Percentiles rank a stretch among this genome's conserved stretches.
Conservation (phyloP, 352 stramenopile genomes). For the Aphanomyces astaci region DNA sequence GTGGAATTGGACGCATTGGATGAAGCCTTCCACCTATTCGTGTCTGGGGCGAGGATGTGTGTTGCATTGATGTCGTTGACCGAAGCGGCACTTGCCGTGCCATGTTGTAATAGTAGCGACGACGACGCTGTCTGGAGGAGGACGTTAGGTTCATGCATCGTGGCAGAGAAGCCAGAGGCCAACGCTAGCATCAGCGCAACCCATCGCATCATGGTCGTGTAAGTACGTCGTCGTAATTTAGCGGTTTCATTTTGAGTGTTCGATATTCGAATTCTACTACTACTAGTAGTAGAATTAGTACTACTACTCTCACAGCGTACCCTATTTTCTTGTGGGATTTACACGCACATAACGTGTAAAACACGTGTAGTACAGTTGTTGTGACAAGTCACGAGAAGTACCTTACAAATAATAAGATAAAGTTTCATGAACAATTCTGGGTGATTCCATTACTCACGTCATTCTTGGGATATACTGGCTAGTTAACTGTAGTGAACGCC, state of each 20-base stretch:
- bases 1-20: not conserved
- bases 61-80: not conserved
- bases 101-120: not conserved
- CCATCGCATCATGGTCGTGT: not conserved
- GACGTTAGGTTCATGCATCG: not conserved
- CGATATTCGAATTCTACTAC: not conserved
- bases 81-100: not conserved
- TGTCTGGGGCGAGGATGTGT: not conserved
- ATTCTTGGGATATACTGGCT: too few relatives aligned
- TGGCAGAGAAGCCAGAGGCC: not conserved
- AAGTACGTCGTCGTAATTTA: not conserved
- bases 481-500: too few relatives aligned
- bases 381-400: too few relatives aligned
- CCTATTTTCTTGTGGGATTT: too few relatives aligned
- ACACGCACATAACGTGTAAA: too few relatives aligned
- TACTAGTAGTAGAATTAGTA: too few relatives aligned
- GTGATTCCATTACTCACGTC: too few relatives aligned
- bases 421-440: too few relatives aligned
- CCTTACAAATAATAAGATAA: too few relatives aligned
- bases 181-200: not conserved
- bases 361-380: too few relatives aligned
- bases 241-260: not conserved
- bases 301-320: too few relatives aligned
- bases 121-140: not conserved
- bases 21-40: not conserved